Percentiles rank a stretch among this genome's conserved stretches.
Conservation (phyloP, 805 yeast genomes). For the Starmerella riodocensis region DNA sequence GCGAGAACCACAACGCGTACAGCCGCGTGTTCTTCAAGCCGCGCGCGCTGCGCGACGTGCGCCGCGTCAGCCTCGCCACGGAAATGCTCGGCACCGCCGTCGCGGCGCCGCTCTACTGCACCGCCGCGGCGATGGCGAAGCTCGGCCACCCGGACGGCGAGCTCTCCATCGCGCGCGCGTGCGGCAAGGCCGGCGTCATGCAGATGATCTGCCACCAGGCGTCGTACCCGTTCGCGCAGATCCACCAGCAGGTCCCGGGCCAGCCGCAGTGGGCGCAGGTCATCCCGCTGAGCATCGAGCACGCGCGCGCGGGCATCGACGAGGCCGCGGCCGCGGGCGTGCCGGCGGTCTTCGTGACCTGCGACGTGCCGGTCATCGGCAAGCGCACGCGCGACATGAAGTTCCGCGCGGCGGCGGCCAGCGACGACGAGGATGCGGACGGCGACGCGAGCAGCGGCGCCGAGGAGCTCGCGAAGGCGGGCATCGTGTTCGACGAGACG, state of each 20-base stretch:
- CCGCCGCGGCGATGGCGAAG: slow-evolving; percentile 86
- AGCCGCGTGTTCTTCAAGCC: slow-evolving; percentile 83
- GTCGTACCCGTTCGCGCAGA: slow-evolving; percentile 75
- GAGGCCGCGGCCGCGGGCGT: slow-evolving; percentile 54
- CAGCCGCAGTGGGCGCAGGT: slow-evolving; percentile 85
- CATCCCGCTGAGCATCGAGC: slow-evolving; percentile 65
- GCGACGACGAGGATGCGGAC: no score
- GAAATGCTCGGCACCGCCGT: slow-evolving; percentile 60
- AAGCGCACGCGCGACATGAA: slow-evolving; percentile 73
- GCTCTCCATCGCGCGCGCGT: slow-evolving; percentile 68
- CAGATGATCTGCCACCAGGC: slow-evolving; percentile 93
- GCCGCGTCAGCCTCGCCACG: slow-evolving; percentile 51
- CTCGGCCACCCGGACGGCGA: slow-evolving; percentile 93
- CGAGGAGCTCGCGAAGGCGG: slow-evolving; percentile 65
- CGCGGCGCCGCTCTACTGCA: slow-evolving; percentile 69
- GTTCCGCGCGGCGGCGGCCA: slow-evolving; percentile 25
- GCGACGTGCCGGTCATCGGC: slow-evolving; percentile 80
- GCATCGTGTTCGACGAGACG: slow-evolving; percentile 34
- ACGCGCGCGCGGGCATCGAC: slow-evolving; percentile 43
- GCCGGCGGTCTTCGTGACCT: slow-evolving; percentile 69
- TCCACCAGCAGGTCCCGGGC: slow-evolving; percentile 55
- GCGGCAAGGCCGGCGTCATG: slow-evolving; percentile 54
- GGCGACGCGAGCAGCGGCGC: no score
- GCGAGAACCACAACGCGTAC: slow-evolving; percentile 84
- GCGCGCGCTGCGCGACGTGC: slow-evolving; percentile 66